Base-by-base conservation (phyloP, 805 yeast species). In the Pichia pseudocactophila region DNA sequence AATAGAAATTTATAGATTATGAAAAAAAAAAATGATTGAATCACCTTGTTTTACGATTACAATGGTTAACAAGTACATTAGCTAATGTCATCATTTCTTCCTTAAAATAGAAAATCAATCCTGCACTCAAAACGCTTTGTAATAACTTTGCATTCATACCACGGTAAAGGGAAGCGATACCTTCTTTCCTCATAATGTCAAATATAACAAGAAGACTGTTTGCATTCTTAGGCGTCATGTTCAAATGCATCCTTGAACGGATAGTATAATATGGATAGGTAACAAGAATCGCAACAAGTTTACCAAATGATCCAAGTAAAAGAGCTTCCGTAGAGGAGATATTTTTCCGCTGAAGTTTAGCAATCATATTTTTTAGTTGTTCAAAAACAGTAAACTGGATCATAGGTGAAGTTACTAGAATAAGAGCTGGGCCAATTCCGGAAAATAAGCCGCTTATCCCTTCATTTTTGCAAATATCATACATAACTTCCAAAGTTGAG, bases 181-280 rank as follows among this genome's bases (percentile, higher is more conserved):
- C 96, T 58, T 87, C 95, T 38, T 73, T 74, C 36, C 63, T 58
- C 39, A 82, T 63, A 44, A 87, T 82, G 52, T 77, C 70, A 46
- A 64, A 61, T 54, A 82, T 69, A 58, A 78, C 70, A 36, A 66
- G 70, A 27, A 62, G 50, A 25, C 53, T 47, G 37, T 62, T 57
- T 9, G 34, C 34, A 18, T 43, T 40, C 11, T 32, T 33, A 9
- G 69, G 68, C 8, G 27, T 35, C 7, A 30, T 16, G 55, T 71
- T 73, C 53, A 87, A 65, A 64, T 88, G 96, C 83, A 86, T 79
- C 58, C 96, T 80, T 6, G 95, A 70, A 64, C 90, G 85, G 56
- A 89, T 66, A 4, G 97, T 89, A 57, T 88, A 80, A 62, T 87
- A 86, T 3, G 97, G 97, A 61, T 89, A 89, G 0, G 97, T 89